These are phyloP conservation scores for Pseudocercospora eumusae DNA, from an alignment of 2,329 filamentous ascomycete species.

Conservation along the genomic window DNA sequence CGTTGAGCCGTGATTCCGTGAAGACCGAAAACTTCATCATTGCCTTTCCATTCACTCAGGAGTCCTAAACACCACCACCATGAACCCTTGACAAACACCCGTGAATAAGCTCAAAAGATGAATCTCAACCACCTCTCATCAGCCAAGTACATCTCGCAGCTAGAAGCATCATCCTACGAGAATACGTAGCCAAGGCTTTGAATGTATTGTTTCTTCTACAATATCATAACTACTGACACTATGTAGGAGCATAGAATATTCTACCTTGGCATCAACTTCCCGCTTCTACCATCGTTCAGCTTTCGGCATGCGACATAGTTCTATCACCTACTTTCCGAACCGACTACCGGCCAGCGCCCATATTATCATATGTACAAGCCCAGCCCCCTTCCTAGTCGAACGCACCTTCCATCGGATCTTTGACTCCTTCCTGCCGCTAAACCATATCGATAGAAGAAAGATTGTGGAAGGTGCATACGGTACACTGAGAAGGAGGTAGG, in stretches of 20 bases:
- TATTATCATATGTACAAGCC: conserved; percentile 47
- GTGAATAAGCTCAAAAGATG: neutral
- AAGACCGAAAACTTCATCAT: neutral
- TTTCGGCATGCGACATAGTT: conserved; percentile 15
- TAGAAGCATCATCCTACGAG: no score
- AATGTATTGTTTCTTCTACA: no score
- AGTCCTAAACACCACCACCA: neutral
- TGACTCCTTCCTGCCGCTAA: no score
- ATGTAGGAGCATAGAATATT: conserved; percentile 10
- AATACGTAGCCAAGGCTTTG: no score
- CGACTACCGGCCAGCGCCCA: conserved; percentile 33
- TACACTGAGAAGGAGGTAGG: no score
- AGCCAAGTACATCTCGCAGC: no score
- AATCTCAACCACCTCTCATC: neutral
- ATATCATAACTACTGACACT: neutral
- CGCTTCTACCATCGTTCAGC: conserved; percentile 1
- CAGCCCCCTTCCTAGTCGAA: no score
- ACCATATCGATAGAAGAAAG: no score
- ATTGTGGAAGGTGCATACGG: no score
- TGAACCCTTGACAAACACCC: neutral
- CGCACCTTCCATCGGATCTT: no score
- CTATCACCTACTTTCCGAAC: conserved; percentile 6
- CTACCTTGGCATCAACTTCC: conserved; percentile 16
- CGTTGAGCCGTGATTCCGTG: no score
- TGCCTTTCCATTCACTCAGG: neutral